These are phyloP conservation scores for Quillaja saponaria DNA, from an alignment of 306 rosid species.

Conservation along the genomic window DNA sequence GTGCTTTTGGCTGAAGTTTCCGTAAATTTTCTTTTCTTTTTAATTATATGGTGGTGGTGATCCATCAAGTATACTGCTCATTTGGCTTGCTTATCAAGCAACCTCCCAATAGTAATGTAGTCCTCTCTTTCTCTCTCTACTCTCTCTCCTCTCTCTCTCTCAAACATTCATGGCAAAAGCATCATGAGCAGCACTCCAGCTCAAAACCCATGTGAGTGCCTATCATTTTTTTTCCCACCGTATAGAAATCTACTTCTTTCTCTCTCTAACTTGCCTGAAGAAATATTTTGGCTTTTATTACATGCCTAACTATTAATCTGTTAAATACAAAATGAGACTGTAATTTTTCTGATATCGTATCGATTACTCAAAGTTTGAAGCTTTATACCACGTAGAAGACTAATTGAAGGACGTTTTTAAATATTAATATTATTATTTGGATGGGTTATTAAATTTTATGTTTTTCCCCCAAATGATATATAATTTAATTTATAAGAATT, in stretches of 20 bases:
- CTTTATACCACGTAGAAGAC: constrained; percentile 20
- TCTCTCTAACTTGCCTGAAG: constrained; percentile 23
- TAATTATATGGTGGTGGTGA: constrained; percentile 65
- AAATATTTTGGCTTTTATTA: constrained; percentile 24
- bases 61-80: constrained; percentile 80
- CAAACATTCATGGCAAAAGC: constrained; percentile 86
- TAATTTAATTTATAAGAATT: constrained; percentile 1
- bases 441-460: background rate
- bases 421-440: background rate
- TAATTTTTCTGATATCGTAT: constrained; percentile 43
- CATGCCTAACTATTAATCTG: constrained; percentile 27
- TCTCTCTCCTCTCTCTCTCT: constrained; percentile 32
- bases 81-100: constrained; percentile 92
- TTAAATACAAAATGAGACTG: constrained; percentile 13
- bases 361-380: constrained; percentile 41
- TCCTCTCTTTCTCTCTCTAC: constrained; percentile 36
- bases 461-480: background rate
- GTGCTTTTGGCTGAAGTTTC: constrained; percentile 56
- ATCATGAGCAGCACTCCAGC: constrained; percentile 81
- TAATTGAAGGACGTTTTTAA: background rate
- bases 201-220: constrained; percentile 77
- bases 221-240: constrained; percentile 47
- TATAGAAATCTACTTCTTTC: constrained; percentile 30
- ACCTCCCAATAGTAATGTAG: constrained; percentile 45
- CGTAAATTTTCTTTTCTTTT: constrained; percentile 23